Conservation (phyloP, 2,329 filamentous ascomycete species). For the Pestalotiopsis sp. region DNA sequence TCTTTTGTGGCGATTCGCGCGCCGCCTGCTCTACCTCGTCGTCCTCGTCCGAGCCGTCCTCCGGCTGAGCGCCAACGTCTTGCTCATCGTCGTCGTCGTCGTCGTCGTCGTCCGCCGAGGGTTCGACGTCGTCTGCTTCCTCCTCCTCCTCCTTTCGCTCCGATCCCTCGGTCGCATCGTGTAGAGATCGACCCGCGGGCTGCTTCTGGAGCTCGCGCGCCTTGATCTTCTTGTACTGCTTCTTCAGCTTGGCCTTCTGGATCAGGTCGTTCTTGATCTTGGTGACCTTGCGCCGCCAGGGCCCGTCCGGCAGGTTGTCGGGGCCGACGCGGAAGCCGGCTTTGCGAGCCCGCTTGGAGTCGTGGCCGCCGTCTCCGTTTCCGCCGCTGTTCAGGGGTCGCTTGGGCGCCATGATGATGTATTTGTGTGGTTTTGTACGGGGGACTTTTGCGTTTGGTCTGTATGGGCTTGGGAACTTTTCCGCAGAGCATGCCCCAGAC, state of each 20-base stretch:
- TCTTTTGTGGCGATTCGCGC: background rate
- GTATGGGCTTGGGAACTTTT: background rate
- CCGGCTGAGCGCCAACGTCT: background rate
- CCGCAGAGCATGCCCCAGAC: background rate
- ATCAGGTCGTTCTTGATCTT: constrained; percentile 91
- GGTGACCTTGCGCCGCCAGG: constrained; percentile 83
- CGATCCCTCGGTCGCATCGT: constrained; percentile 37
- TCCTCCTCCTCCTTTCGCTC: constrained; percentile 29
- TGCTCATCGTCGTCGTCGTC: constrained; percentile 35
- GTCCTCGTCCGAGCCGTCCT: constrained; percentile 21
- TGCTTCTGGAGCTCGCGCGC: constrained; percentile 41
- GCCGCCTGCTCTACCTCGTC: background rate
- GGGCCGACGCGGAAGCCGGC: constrained; percentile 85
- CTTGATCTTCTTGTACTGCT: constrained; percentile 88
- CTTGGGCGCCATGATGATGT: constrained; percentile 58
- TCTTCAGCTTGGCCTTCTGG: constrained; percentile 90
- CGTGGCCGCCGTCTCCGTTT: constrained; percentile 41
- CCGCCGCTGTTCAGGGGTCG: constrained; percentile 48
- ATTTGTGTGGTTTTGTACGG: background rate
- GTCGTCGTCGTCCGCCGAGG: no score
- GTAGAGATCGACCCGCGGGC: constrained; percentile 10
- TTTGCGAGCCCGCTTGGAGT: constrained; percentile 58
- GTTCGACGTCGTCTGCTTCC: constrained; percentile 24
- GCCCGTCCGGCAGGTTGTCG: constrained; percentile 87
- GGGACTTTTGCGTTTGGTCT: background rate